Evolutionary conservation across 2,329 filamentous ascomycete species (phyloP).

Genomic region (Colletotrichum gigasporum): DNA sequence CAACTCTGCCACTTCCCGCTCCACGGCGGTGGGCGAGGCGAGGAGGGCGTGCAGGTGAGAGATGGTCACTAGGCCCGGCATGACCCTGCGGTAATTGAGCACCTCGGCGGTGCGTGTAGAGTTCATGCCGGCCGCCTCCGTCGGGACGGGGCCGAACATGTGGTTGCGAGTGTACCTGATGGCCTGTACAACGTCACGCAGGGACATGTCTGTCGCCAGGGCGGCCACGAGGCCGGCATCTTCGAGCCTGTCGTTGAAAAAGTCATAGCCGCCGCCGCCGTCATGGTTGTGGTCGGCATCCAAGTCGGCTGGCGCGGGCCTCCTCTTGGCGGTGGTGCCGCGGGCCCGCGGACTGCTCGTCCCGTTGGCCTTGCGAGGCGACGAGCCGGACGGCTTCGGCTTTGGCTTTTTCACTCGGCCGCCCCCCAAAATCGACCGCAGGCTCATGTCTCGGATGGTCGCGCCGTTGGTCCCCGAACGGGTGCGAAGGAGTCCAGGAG

Average conservation of each 20-base stretch:
- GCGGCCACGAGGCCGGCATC: constrained; percentile 67
- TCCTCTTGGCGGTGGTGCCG: constrained; percentile 21
- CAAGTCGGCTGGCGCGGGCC: not conserved
- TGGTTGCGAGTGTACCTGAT: constrained; percentile 67
- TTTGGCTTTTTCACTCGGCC: constrained; percentile 45
- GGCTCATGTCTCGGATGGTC: constrained; percentile 32
- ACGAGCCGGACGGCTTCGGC: constrained; percentile 34
- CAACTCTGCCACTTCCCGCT: constrained; percentile 73
- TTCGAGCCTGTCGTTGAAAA: constrained; percentile 61
- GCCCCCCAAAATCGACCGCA: constrained; percentile 50
- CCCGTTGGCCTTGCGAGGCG: constrained; percentile 38
- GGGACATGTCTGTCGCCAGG: constrained; percentile 63
- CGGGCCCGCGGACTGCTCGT: not conserved
- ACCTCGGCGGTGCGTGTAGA: constrained; percentile 71
- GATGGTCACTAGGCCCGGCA: constrained; percentile 73
- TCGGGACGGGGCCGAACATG: constrained; percentile 74
- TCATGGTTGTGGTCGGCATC: not conserved
- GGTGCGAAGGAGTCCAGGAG: not conserved
- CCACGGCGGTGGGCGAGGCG: constrained; percentile 68
- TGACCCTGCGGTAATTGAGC: constrained; percentile 65
- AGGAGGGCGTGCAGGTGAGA: constrained; percentile 71
- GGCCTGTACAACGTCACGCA: constrained; percentile 71
- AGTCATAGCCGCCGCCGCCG: constrained; percentile 36
- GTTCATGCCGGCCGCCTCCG: constrained; percentile 66
- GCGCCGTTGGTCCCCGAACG: constrained; percentile 11